Evolutionary conservation across 768 basidiomycete genomes (phyloP), one percentile per base, ranked within the genome.

Genomic region (Lenzites betulinus): DNA sequence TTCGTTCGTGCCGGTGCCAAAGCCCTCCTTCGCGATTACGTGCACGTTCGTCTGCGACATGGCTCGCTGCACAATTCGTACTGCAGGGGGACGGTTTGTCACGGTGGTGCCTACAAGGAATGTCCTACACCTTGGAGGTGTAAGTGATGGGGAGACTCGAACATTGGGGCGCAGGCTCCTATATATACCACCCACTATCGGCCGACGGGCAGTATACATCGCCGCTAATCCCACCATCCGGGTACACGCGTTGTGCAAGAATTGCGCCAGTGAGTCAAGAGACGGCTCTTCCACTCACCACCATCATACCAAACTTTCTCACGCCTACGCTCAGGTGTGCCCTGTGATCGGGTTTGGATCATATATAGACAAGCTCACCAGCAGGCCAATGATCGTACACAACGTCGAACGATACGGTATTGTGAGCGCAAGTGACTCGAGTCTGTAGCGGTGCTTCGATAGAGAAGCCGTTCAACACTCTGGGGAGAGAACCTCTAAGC

Each of bases 1-100:
- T 48, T 91, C 90, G 69, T 93, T 95, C 0, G 92, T 95, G 1
- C 92, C 94, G 18, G 75, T 69, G 1, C 83, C 89, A 67, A 93
- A 96, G 2, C 94, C 94, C 30, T 69, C 69, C 65, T 83, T 75
- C n/a, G 93, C 93, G 33, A 92, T 62, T 3, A 72, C 59, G 62
- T 95, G 91, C 0, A 95, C 82, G 0, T 66, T 67, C 4, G 30
- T 33, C 33, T 74, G 30, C 16, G 64, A 47, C 66, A 67, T 67
- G 49, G 18, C 50, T 28, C 53, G 55, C 15, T 3, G 15, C 30
- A 33, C 6, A 33, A 33, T 33, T n/a, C n/a, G n/a, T n/a, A n/a
- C n/a, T n/a, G n/a, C n/a, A 33, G 6, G 30, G 30, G 30, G 30
- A 33, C 30, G 30, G 30, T 4, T 11, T 33, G 30, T n/a, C n/a